These are phyloP conservation scores for Scheffersomyces coipomensis DNA, from an alignment of 805 yeast genomes.

Conservation along the genomic window DNA sequence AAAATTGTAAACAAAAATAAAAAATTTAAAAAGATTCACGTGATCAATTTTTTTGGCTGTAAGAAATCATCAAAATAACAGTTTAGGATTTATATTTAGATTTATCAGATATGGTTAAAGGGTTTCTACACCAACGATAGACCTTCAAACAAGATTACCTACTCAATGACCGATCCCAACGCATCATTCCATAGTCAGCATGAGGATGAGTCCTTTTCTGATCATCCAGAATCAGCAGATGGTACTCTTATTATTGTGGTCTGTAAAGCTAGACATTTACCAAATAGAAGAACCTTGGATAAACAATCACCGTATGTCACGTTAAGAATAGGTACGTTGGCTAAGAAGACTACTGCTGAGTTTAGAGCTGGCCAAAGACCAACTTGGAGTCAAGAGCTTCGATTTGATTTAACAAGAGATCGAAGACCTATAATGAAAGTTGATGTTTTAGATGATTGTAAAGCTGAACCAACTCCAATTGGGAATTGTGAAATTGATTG, in stretches of 20 bases:
- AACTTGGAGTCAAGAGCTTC: slow-evolving; percentile 74
- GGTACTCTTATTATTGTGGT: slow-evolving; percentile 72
- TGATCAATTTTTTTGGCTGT: no score
- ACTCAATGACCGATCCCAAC: neutral
- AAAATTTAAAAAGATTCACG: no score
- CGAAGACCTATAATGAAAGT: slow-evolving; percentile 63
- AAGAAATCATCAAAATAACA: no score
- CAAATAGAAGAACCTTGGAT: slow-evolving; percentile 81
- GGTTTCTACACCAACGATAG: no score
- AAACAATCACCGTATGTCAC: slow-evolving; percentile 93
- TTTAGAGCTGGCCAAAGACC: slow-evolving; percentile 95
- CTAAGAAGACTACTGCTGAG: slow-evolving; percentile 74
- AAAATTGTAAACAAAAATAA: no score
- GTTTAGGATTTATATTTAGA: no score
- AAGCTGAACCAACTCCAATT: slow-evolving; percentile 81
- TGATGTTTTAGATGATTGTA: slow-evolving; percentile 81
- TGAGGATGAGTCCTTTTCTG: neutral
- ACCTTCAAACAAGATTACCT: no score
- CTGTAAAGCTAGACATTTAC: slow-evolving; percentile 78
- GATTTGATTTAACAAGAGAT: slow-evolving; percentile 65
- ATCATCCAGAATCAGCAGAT: slow-evolving; percentile 36
- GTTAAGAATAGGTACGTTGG: slow-evolving; percentile 75
- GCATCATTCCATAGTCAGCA: neutral
- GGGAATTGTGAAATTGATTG: slow-evolving; percentile 82
- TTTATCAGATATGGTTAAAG: no score